Percentiles rank a stretch among this genome's conserved stretches.
Conservation (phyloP, 768 basidiomycete species). For the Psilocybe tampanensis region DNA sequence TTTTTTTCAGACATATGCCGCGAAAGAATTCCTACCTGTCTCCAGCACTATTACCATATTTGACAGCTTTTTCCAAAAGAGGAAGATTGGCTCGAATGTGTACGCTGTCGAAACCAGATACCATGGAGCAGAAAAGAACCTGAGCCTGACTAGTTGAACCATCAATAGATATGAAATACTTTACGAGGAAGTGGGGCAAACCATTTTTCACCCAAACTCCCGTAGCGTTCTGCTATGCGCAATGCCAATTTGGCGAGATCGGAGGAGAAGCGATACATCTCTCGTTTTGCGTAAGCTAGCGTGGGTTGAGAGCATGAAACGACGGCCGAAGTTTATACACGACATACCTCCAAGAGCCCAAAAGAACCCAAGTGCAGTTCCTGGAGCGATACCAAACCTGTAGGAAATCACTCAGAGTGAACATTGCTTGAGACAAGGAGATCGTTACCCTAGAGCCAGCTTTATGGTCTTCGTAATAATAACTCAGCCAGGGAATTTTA, state of each 20-base stretch:
- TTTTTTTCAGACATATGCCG: background rate
- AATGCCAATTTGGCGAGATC: conserved; percentile 70
- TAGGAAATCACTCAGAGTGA: background rate
- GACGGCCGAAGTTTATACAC: conserved; percentile 4
- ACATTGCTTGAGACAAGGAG: background rate
- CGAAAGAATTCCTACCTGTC: conserved; percentile 50
- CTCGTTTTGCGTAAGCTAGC: conserved; percentile 61
- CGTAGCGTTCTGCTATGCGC: conserved; percentile 66
- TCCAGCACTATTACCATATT: conserved; percentile 67
- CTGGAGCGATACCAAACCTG: conserved; percentile 70
- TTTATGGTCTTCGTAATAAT: conserved; percentile 54
- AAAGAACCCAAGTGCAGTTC: conserved; percentile 72
- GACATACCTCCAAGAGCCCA: conserved; percentile 64
- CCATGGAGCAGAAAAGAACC: conserved; percentile 61
- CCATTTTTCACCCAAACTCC: conserved; percentile 71
- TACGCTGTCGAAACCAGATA: conserved; percentile 67
- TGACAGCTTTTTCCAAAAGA: conserved; percentile 61
- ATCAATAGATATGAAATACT: conserved; percentile 1
- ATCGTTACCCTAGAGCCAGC: conserved; percentile 55
- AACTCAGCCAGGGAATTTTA: background rate
- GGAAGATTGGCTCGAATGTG: conserved; percentile 66
- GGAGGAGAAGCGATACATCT: conserved; percentile 66
- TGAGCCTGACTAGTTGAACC: conserved; percentile 52
- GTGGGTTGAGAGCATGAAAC: background rate
- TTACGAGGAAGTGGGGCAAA: conserved; percentile 23